Percentiles rank a stretch among this genome's conserved stretches.
These are phyloP conservation scores for Geotrichum aggregatum DNA, from an alignment of 1,139 yeast species.

Conservation along the genomic window DNA sequence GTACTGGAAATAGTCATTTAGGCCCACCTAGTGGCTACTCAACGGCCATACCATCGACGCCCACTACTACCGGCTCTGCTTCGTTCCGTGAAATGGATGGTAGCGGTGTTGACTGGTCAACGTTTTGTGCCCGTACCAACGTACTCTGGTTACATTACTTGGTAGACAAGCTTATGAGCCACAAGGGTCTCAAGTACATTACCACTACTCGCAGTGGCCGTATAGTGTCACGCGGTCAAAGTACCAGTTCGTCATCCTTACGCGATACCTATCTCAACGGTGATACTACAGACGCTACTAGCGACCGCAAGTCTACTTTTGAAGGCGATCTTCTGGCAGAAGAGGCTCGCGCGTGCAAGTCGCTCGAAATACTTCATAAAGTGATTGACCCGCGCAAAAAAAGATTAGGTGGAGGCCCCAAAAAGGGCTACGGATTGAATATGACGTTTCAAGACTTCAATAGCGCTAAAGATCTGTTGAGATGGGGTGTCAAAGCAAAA, in stretches of 20 bases:
- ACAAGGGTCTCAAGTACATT: slow-evolving; percentile 37
- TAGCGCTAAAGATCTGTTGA: slow-evolving; percentile 32
- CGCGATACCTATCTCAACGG: slow-evolving; percentile 27
- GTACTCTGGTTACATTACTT: slow-evolving; percentile 50
- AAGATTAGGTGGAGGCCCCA: slow-evolving; percentile 25
- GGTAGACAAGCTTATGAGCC: slow-evolving; percentile 41
- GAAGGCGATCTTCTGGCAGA: slow-evolving; percentile 20
- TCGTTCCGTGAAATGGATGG: slow-evolving; percentile 9
- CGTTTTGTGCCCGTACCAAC: slow-evolving; percentile 44
- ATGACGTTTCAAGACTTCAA: slow-evolving; percentile 29
- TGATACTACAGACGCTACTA: background rate
- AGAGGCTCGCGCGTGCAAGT: slow-evolving; percentile 31
- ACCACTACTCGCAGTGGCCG: slow-evolving; percentile 30
- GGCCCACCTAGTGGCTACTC: background rate
- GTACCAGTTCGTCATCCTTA: slow-evolving; percentile 25
- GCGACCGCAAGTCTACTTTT: slow-evolving; percentile 8
- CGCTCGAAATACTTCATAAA: slow-evolving; percentile 33
- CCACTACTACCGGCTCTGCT: slow-evolving; percentile 6
- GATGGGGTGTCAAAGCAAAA: slow-evolving; percentile 32
- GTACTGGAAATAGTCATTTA: background rate
- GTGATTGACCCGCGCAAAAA: slow-evolving; percentile 39
- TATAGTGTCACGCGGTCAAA: slow-evolving; percentile 19
- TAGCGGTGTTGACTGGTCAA: slow-evolving; percentile 42
- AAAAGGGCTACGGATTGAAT: slow-evolving; percentile 22
- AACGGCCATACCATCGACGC: background rate